Percentiles rank a stretch among this genome's conserved stretches.
These are phyloP conservation scores for Monoraphidium neglectum DNA, from an alignment of 139 green algal species.

Conservation along the genomic window DNA sequence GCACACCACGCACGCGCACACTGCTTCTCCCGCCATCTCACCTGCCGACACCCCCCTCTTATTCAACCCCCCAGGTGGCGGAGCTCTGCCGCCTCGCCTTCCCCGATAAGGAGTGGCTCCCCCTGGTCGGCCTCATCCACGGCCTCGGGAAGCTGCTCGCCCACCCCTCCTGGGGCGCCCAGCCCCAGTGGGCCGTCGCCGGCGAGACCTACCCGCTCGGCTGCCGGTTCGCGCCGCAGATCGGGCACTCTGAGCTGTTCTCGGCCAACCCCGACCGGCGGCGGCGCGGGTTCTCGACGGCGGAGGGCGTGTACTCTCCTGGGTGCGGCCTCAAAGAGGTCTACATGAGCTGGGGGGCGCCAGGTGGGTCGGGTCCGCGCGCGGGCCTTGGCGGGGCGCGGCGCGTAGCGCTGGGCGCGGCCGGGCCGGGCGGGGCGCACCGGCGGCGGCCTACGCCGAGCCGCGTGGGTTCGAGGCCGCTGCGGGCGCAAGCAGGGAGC, in stretches of 20 bases:
- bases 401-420: too few species aligned
- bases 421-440: too few species aligned
- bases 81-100: constrained; percentile 72
- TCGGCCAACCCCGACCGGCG: constrained; percentile 43
- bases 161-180: constrained; percentile 65
- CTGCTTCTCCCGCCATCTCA: constrained; percentile 1
- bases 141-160: constrained; percentile 84
- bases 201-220: constrained; percentile 87
- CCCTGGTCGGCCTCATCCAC: constrained; percentile 82
- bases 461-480: too few species aligned
- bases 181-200: constrained; percentile 88
- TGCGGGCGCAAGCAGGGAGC: too few species aligned
- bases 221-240: constrained; percentile 74
- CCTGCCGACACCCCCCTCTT: too few species aligned
- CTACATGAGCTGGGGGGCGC: constrained; percentile 28
- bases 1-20: too few species aligned
- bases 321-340: constrained; percentile 51
- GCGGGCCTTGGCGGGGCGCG: too few species aligned
- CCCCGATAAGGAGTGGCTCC: constrained; percentile 82
- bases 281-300: constrained; percentile 51
- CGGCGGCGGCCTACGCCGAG: too few species aligned
- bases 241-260: constrained; percentile 45
- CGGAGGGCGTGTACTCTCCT: constrained; percentile 65
- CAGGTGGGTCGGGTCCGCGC: too few species aligned
- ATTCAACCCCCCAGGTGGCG: constrained; percentile 35